Evolutionary conservation across 2,329 filamentous ascomycete species (phyloP).

Genomic region (Aspergillus ustus): DNA sequence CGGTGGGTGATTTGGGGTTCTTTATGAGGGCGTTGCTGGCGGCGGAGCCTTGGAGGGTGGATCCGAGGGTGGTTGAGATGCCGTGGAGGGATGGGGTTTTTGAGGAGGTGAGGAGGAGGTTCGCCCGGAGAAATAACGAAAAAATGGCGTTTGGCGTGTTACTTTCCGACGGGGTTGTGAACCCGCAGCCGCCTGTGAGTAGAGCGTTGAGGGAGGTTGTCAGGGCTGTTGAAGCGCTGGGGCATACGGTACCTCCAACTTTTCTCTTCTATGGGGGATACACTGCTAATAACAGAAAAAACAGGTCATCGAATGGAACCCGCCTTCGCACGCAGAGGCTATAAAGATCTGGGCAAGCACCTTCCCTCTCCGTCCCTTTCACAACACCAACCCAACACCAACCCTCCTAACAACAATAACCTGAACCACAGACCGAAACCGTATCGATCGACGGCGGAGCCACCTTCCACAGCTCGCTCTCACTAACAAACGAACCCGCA

Average conservation of each 20-base stretch:
- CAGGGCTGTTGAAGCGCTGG: neutral
- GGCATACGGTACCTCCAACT: neutral
- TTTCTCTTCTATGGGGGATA: no score
- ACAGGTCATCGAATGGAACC: neutral
- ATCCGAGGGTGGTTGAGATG: neutral
- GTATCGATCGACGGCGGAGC: neutral
- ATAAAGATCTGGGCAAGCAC: neutral
- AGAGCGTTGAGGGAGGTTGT: neutral
- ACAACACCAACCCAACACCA: neutral
- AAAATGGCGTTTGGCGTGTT: neutral
- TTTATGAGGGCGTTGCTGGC: neutral
- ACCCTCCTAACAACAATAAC: neutral
- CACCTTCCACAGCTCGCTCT: neutral
- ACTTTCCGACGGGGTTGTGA: neutral
- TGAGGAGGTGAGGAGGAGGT: neutral
- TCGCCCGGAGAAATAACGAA: neutral
- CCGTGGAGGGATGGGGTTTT: neutral
- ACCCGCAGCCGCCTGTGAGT: neutral
- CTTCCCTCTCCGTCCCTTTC: no score
- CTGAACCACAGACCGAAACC: neutral
- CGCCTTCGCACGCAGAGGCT: neutral
- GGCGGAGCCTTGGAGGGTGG: neutral
- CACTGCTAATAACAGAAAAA: no score
- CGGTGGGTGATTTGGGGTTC: neutral
- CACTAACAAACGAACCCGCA: neutral